Conservation (phyloP, 1,284 basidiomycete species). For the Pisolithus thermaeus region DNA sequence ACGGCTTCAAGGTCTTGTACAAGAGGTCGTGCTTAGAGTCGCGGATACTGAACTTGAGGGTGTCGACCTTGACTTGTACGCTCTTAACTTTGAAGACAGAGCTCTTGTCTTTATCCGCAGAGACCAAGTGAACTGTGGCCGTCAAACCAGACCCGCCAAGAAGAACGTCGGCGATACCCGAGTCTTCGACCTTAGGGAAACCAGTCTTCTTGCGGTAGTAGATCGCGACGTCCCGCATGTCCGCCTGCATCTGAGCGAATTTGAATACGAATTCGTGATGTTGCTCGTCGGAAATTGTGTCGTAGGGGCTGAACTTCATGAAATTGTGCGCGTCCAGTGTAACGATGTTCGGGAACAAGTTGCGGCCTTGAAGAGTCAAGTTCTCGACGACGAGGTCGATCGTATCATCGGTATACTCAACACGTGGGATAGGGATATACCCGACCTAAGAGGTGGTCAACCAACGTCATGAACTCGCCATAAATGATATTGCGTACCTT, state of each 20-base stretch:
- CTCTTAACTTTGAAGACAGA: conserved; percentile 78
- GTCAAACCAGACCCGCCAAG: conserved; percentile 77
- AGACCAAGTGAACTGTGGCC: conserved; percentile 58
- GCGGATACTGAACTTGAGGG: conserved; percentile 86
- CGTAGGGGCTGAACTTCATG: conserved; percentile 79
- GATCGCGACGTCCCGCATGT: conserved; percentile 89
- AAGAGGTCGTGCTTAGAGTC: conserved; percentile 89
- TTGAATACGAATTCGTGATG: conserved; percentile 70
- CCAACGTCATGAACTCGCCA: no score
- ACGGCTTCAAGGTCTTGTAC: conserved; percentile 77
- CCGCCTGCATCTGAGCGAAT: conserved; percentile 87
- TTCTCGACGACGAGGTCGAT: conserved; percentile 92
- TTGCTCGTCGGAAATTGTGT: conserved; percentile 48
- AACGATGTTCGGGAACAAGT: conserved; percentile 79
- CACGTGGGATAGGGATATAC: conserved; percentile 86
- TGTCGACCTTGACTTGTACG: conserved; percentile 76
- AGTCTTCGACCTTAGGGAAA: conserved; percentile 78
- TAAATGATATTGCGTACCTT: conserved; percentile 34
- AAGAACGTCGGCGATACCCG: conserved; percentile 88
- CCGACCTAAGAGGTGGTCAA: conserved; percentile 51
- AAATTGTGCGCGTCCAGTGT: conserved; percentile 80
- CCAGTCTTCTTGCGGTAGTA: conserved; percentile 78
- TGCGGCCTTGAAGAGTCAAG: conserved; percentile 80
- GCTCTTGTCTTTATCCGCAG: conserved; percentile 55
- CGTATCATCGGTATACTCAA: conserved; percentile 87